These are phyloP conservation scores for Cynara cardunculus DNA, from an alignment of 129 eudicot species.

Conservation along the genomic window DNA sequence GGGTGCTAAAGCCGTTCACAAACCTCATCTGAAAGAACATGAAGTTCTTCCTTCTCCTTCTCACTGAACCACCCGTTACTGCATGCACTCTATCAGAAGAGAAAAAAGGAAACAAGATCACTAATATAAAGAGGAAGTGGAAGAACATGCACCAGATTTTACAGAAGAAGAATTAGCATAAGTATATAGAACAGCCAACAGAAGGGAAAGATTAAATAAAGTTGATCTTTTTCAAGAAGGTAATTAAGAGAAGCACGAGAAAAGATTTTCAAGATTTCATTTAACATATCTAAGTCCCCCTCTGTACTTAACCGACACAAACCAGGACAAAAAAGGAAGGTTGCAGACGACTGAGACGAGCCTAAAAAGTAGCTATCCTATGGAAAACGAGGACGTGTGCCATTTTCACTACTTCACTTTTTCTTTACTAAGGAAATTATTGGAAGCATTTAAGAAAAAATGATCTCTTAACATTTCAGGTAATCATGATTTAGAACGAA, in stretches of 20 bases:
- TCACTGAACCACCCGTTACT: slow-evolving; percentile 65
- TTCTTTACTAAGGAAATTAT: too few relatives aligned
- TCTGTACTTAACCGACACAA: too few relatives aligned
- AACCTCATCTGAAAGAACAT: slow-evolving; percentile 65
- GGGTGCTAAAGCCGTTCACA: slow-evolving; percentile 7
- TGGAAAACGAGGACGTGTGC: too few relatives aligned
- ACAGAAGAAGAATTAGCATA: neutral
- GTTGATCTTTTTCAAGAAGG: neutral
- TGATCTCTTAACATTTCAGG: too few relatives aligned
- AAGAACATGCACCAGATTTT: neutral
- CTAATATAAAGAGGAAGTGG: neutral
- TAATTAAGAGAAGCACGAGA: neutral
- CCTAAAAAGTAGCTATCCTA: too few relatives aligned
- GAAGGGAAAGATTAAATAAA: neutral
- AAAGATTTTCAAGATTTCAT: too few relatives aligned
- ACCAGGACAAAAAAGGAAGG: too few relatives aligned
- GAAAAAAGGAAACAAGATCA: neutral
- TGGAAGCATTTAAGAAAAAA: too few relatives aligned
- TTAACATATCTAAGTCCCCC: too few relatives aligned
- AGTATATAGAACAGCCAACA: neutral
- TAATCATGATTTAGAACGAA: too few relatives aligned
- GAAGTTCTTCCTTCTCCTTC: slow-evolving; percentile 54
- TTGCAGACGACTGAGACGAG: too few relatives aligned
- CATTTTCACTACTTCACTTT: too few relatives aligned
- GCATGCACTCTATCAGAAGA: slow-evolving; percentile 63